Conservation (phyloP, 2,329 filamentous ascomycete genomes). For the Sphaceloma murrayae region DNA sequence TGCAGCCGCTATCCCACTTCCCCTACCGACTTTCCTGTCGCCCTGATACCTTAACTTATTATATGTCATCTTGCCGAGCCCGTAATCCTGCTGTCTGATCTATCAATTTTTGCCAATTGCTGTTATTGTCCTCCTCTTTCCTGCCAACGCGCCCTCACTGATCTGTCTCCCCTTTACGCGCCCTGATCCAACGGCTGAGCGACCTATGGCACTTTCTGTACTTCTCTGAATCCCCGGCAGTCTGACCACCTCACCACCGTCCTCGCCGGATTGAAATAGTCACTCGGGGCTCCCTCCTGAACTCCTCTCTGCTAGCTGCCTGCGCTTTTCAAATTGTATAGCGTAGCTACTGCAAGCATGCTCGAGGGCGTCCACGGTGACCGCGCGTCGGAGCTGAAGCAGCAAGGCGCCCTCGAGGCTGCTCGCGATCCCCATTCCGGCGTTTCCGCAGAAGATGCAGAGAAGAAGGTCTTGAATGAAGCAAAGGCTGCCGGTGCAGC, state of each 20-base stretch:
- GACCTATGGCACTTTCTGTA: constrained; percentile 8
- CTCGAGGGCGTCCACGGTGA: constrained; percentile 25
- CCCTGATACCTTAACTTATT: constrained; percentile 7
- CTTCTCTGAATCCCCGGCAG: too few relatives aligned
- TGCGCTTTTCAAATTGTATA: constrained; percentile 18
- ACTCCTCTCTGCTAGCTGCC: background rate
- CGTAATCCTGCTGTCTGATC: too few relatives aligned
- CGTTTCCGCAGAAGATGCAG: constrained; percentile 59
- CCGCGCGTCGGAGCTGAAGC: constrained; percentile 57
- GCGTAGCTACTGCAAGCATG: constrained; percentile 23
- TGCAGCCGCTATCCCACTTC: constrained; percentile 13
- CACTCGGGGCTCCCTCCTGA: too few relatives aligned
- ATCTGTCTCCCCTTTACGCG: too few relatives aligned
- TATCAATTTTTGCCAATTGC: constrained; percentile 9
- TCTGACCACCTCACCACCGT: too few relatives aligned
- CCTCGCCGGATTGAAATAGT: too few relatives aligned
- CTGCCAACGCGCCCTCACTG: too few relatives aligned
- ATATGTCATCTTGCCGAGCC: too few relatives aligned
- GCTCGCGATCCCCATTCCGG: constrained; percentile 59
- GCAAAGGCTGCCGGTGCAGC: constrained; percentile 68
- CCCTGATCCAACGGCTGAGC: constrained; percentile 6
- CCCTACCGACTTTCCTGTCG: background rate
- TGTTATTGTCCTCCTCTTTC: constrained; percentile 1
- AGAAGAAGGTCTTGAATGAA: constrained; percentile 65
- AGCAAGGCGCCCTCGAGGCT: constrained; percentile 69